Conservation (phyloP, 2,329 filamentous ascomycete genomes). For the Cordyceps cateniannulata region DNA sequence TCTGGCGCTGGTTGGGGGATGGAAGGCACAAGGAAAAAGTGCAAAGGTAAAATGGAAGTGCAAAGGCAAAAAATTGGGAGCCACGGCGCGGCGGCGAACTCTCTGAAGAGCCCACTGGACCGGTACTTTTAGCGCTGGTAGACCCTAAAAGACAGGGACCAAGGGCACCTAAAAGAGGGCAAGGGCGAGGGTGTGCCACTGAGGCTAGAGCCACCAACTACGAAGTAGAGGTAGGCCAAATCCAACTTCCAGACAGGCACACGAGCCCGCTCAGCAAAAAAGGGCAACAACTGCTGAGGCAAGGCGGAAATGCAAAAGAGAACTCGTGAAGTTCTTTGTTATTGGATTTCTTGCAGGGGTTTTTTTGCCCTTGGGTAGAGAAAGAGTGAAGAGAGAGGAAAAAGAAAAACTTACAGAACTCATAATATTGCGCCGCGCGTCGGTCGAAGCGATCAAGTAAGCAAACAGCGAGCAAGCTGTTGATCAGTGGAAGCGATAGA, state of each 20-base stretch:
- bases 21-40: too few species aligned
- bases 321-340: too few species aligned
- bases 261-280: slow-evolving; percentile 7
- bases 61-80: too few species aligned
- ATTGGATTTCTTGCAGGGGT: background rate
- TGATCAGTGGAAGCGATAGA: slow-evolving; percentile 1
- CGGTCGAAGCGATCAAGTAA: background rate
- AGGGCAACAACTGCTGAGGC: too few species aligned
- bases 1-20: background rate
- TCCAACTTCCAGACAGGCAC: background rate
- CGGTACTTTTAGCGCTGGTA: too few species aligned
- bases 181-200: background rate
- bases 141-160: too few species aligned
- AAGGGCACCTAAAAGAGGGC: background rate
- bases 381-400: slow-evolving; percentile 2
- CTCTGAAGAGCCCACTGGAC: too few species aligned
- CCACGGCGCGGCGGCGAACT: too few species aligned
- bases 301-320: too few species aligned
- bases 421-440: slow-evolving; percentile 22
- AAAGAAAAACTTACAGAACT: slow-evolving; percentile 30
- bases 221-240: background rate
- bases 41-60: too few species aligned
- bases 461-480: background rate
- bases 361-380: background rate
- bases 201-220: slow-evolving; percentile 8